Evolutionary conservation across 1,284 basidiomycete species (phyloP), one percentile per base, ranked within the genome.

Genomic region (Pascua sp.): DNA sequence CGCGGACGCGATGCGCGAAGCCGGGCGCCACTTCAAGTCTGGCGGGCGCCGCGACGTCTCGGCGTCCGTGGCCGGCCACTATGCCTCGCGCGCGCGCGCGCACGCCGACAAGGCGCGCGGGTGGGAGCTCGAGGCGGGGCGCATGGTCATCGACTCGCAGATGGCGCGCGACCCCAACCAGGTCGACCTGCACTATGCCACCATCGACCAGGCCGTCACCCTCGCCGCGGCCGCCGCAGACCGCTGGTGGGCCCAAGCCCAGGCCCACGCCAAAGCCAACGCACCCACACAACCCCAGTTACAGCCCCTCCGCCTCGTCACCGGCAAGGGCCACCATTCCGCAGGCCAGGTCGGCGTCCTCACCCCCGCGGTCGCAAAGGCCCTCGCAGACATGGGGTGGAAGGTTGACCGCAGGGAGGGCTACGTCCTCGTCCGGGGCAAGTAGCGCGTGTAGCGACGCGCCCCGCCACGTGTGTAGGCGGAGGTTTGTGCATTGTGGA

Each of bases 231-330:
- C 75, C 49, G 49, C 61, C 11, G 65, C 65, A 5, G 47, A 53
- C 17, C 52, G 40, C n/a, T 77, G 74, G 74, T 69, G 55, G 53
- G 40, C 11, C 11, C 17, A 24, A 2, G 87, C 86, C 38, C 85
- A 86, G 10, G 87, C 79, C 68, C 82, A 77, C 81, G 45, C 36
- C 11, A 18, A 58, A 50, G 38, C 51, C 40, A 32, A 51, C 53
- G 41, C 42, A 32, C 24, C 24, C 24, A 7, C 4, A 32, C 11
- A 37, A 50, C 11, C 24, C 24, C 24, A 7, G 24, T 32, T 32
- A 3, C 24, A 32, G 24, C 24, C 24, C 24, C 58, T 76, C 47
- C 50, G 52, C 11, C 65, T 78, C 18, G 65, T 78, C 24, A 74
- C 72, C 5, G 76, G 76, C 24, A 69, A 71, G 12, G 76, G 76